A percentile compares a stretch with the other conserved stretches of the same genome.
Conservation (phyloP, 352 stramenopile genomes). For the Phytophthora parvispora region DNA sequence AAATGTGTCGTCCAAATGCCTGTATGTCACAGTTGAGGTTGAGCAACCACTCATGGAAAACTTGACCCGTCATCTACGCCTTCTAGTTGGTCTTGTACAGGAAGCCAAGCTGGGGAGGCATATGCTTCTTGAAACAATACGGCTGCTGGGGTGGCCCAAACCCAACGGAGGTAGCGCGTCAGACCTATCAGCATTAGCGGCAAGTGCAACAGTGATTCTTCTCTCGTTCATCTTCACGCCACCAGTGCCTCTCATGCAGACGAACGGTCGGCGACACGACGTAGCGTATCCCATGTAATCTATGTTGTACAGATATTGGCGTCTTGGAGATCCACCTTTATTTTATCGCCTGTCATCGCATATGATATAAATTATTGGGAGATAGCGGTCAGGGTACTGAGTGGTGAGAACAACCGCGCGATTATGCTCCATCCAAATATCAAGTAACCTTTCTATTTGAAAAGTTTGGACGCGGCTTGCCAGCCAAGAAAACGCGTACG, state of each 20-base stretch:
- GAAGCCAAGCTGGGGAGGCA: constrained; percentile 1
- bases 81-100: constrained; percentile 13
- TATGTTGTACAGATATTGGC: not conserved
- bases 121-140: constrained; percentile 1
- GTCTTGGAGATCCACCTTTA: not conserved
- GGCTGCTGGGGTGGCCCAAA: constrained; percentile 1
- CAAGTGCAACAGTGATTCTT: constrained; percentile 5
- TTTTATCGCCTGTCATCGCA: not conserved
- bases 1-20: not conserved
- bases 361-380: not conserved
- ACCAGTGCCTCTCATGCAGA: not conserved
- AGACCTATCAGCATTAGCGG: constrained; percentile 17
- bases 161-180: not conserved
- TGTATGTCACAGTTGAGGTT: constrained; percentile 12
- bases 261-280: constrained; percentile 4
- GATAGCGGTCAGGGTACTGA: not conserved
- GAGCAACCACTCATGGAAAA: constrained; percentile 3
- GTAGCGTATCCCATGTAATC: constrained; percentile 13
- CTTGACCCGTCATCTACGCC: constrained; percentile 8
- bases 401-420: not conserved
- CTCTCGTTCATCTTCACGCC: constrained; percentile 19
- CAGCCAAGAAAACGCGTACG: not conserved
- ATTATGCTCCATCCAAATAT: not conserved
- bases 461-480: not conserved
- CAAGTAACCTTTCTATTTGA: not conserved